Percentiles rank a stretch among this genome's conserved stretches.
phyloP scores from a whole-genome alignment of 441 rosid genomes.

The Sinapis alba region DNA sequence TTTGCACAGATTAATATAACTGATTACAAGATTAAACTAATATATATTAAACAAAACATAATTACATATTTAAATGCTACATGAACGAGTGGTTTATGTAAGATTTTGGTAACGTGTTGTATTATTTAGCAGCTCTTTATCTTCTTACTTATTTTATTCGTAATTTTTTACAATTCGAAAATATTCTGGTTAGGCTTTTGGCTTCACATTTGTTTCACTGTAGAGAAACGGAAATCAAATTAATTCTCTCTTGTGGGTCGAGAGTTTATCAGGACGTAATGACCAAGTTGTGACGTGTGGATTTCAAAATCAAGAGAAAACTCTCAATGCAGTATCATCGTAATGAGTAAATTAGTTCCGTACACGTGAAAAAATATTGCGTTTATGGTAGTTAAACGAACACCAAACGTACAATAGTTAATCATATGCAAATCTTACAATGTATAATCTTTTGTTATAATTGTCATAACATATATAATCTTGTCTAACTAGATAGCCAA shows the following conservation, averaged over 20 bases:
- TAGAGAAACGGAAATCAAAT: background rate
- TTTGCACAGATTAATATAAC: background rate
- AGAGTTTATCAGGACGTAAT: background rate
- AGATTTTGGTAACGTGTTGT: background rate
- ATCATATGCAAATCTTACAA: too few relatives aligned
- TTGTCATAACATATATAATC: too few relatives aligned
- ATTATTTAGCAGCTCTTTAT: background rate
- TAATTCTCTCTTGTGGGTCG: background rate
- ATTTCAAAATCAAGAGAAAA: background rate
- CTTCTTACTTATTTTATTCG: background rate
- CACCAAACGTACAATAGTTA: too few relatives aligned
- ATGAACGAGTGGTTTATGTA: background rate
- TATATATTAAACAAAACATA: background rate
- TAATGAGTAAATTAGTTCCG: too few relatives aligned
- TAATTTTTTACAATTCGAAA: background rate
- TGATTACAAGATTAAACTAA: background rate
- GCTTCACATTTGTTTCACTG: background rate
- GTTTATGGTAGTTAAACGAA: too few relatives aligned
- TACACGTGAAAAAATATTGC: too few relatives aligned
- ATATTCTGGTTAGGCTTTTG: background rate
- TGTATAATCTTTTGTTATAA: too few relatives aligned
- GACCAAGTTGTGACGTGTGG: background rate
- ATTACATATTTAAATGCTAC: background rate
- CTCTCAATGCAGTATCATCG: background rate
- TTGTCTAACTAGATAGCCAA: too few relatives aligned